phyloP scores from a whole-genome alignment of 768 basidiomycete species.

The Suillus subaureus region DNA sequence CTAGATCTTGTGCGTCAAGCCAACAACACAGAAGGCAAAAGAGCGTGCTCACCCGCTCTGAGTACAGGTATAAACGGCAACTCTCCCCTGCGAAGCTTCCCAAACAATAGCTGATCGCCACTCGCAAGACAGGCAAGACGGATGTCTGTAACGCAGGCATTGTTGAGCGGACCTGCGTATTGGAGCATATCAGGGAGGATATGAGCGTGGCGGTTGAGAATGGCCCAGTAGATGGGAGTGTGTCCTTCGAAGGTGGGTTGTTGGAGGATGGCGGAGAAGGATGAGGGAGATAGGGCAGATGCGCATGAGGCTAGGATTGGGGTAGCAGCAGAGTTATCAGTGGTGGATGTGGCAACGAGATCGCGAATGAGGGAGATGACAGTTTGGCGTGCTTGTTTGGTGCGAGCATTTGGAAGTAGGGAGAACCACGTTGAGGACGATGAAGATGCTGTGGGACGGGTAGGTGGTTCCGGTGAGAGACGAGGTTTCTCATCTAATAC shows the following conservation, averaged over 20 bases:
- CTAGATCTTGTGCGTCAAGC: constrained; percentile 36
- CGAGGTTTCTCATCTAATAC: constrained; percentile 20
- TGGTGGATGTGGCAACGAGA: constrained; percentile 42
- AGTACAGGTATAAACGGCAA: constrained; percentile 16
- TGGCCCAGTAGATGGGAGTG: constrained; percentile 74
- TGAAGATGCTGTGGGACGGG: background rate
- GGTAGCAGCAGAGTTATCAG: constrained; percentile 53
- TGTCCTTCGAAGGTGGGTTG: constrained; percentile 65
- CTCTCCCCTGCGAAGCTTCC: constrained; percentile 19
- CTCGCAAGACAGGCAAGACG: constrained; percentile 60
- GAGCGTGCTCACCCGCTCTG: constrained; percentile 13
- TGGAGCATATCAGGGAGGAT: constrained; percentile 54
- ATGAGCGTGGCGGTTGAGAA: constrained; percentile 51
- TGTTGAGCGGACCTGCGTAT: constrained; percentile 47
- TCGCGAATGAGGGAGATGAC: constrained; percentile 58
- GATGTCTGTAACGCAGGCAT: constrained; percentile 56
- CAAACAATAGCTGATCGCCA: constrained; percentile 29
- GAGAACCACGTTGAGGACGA: constrained; percentile 19
- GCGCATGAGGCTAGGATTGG: constrained; percentile 39
- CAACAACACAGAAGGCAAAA: background rate
- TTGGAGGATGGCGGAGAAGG: constrained; percentile 57
- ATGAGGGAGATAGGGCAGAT: constrained; percentile 39
- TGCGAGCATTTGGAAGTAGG: constrained; percentile 23
- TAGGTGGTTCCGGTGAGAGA: background rate
- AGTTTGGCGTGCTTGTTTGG: constrained; percentile 54